phyloP scores from a whole-genome alignment of 2,329 filamentous ascomycete species.

The Alternaria sp. region DNA sequence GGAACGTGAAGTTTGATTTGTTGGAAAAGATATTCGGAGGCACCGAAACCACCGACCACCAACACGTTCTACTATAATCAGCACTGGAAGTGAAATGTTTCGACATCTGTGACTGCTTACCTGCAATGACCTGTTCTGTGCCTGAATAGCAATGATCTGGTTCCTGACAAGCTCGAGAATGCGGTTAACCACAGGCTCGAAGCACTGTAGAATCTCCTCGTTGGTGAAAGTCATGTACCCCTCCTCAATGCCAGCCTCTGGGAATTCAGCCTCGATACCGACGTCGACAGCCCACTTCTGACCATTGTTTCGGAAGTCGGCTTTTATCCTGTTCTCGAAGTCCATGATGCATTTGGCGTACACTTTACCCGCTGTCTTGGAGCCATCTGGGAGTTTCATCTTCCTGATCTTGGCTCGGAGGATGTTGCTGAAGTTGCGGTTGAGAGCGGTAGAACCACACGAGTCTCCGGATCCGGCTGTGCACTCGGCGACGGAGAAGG shows the following conservation, averaged over 20 bases:
- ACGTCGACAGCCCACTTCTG: slow-evolving; percentile 99
- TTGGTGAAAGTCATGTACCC: slow-evolving; percentile 99
- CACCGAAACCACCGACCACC: slow-evolving; percentile 96
- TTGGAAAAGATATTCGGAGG: slow-evolving; percentile 98
- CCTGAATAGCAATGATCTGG: slow-evolving; percentile 98
- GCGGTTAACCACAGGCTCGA: slow-evolving; percentile 96
- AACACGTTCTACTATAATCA: slow-evolving; percentile 74
- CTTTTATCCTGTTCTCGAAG: slow-evolving; percentile 99
- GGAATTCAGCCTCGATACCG: slow-evolving; percentile 97
- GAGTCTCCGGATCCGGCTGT: slow-evolving; percentile 97
- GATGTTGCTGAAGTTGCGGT: slow-evolving; percentile 98
- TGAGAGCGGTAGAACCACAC: slow-evolving; percentile 96
- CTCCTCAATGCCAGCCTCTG: slow-evolving; percentile 96
- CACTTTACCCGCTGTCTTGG: slow-evolving; percentile 95
- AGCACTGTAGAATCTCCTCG: slow-evolving; percentile 98
- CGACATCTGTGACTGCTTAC: slow-evolving; percentile 50
- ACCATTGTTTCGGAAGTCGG: slow-evolving; percentile 98
- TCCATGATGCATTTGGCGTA: slow-evolving; percentile 99
- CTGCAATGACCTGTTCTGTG: slow-evolving; percentile 90
- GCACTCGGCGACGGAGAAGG: slow-evolving; percentile 95
- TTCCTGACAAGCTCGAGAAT: slow-evolving; percentile 96
- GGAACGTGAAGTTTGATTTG: slow-evolving; percentile 99
- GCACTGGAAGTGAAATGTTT: slow-evolving; percentile 4
- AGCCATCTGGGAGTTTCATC: slow-evolving; percentile 98
- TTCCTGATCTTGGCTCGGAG: slow-evolving; percentile 96